Conservation (phyloP, 805 yeast species). For the Kazachstania kunashirensis region DNA sequence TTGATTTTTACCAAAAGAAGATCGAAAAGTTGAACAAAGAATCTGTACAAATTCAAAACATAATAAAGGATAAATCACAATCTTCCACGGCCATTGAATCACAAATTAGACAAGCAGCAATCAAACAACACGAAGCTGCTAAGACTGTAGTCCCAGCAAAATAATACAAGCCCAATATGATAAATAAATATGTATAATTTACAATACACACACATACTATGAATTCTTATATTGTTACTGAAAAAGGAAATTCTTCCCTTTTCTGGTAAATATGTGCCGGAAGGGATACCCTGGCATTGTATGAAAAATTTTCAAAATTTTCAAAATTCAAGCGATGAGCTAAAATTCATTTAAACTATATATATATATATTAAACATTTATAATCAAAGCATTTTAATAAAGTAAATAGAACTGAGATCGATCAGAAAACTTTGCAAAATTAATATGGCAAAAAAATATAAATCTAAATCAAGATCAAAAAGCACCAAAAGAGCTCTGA, state of each 20-base stretch:
- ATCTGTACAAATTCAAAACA: conserved; percentile 58
- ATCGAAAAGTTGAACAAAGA: conserved; percentile 65
- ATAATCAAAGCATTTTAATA: no score
- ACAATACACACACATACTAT: no score
- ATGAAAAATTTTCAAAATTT: no score
- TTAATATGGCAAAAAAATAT: conserved; percentile 24
- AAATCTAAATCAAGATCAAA: conserved; percentile 25
- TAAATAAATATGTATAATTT: no score
- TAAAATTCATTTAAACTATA: no score
- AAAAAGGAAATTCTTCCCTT: no score
- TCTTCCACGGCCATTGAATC: conserved; percentile 26
- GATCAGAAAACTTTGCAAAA: not conserved
- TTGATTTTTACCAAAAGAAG: conserved; percentile 62
- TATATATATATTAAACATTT: not conserved
- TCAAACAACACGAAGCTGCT: conserved; percentile 15
- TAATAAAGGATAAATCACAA: conserved; percentile 66
- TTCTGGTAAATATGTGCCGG: no score
- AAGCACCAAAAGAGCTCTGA: conserved; percentile 32
- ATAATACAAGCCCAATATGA: not conserved
- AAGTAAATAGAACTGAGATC: not conserved
- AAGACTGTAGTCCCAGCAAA: not conserved
- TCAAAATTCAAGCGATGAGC: conserved; percentile 6
- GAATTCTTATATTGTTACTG: no score
- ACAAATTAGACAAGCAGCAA: conserved; percentile 24
- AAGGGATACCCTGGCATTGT: no score